These are phyloP conservation scores for Tuber microsphaerosporum DNA, from an alignment of 495 filamentous ascomycete genomes.

Conservation along the genomic window DNA sequence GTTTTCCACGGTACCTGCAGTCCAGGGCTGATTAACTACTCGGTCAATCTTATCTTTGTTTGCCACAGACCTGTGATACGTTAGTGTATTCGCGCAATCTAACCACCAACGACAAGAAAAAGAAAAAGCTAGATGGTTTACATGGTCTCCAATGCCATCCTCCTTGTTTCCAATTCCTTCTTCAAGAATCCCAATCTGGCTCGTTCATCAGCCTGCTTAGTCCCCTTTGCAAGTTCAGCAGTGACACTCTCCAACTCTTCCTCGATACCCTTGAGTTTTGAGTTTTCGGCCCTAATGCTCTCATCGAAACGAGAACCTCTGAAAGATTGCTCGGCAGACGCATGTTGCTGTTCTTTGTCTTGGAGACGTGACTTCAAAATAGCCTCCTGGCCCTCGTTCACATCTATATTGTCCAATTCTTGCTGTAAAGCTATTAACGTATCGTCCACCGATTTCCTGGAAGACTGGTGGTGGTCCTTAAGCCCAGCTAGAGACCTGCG, in stretches of 20 bases:
- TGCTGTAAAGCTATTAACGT: constrained; percentile 56
- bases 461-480: constrained; percentile 60
- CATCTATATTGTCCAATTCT: constrained; percentile 60
- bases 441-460: constrained; percentile 62
- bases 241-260: constrained; percentile 60
- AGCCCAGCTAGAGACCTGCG: constrained; percentile 62
- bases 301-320: constrained; percentile 59
- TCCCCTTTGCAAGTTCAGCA: constrained; percentile 70
- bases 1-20: constrained; percentile 59
- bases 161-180: constrained; percentile 64
- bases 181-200: constrained; percentile 72
- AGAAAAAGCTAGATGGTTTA: constrained; percentile 13
- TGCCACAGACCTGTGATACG: constrained; percentile 49
- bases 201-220: constrained; percentile 65
- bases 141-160: constrained; percentile 68
- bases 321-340: constrained; percentile 55
- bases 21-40: constrained; percentile 60
- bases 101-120: background rate
- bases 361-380: constrained; percentile 63
- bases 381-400: constrained; percentile 76
- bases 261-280: constrained; percentile 59
- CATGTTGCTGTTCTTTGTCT: constrained; percentile 59
- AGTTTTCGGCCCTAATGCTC: constrained; percentile 56
- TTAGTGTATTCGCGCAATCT: constrained; percentile 4
- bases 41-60: constrained; percentile 61